Base-by-base conservation (phyloP, 345 rosid species). In the Sisymbrium irio region DNA sequence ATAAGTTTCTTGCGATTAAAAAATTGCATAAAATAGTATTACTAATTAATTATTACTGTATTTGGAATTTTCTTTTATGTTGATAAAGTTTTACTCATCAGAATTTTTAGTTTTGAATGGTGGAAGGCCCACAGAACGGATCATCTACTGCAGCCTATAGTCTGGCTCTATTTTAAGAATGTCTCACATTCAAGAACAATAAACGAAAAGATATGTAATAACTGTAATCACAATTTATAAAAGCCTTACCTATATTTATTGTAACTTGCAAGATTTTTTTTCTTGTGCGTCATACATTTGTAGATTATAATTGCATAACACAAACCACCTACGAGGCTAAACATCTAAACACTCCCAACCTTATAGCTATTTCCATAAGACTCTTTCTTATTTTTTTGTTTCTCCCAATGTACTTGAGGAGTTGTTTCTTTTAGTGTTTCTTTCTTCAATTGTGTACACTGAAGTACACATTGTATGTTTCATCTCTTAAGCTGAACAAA, bases 391-490 rank as follows among this genome's bases (percentile, higher is more conserved):
- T n/a, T 49, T 37, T 17, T 61, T 22, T 65, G 25, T 59, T 68
- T 9, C 50, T 27, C 50, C 58, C 35, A 62, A 5, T 76, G 20
- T 67, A 22, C 37, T 60, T 13, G 36, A 57, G 55, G 49, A 47
- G 25, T 30, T 28, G 25, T 54, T 10, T 57, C 25, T 42, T 22
- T 6, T 49, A 60, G 19, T 50, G 14, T 54, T 49, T 2, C 12
- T 61, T 51, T 22, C 64, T 55, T 77, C 74, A 87, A 51, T 54
- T 64, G 53, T 77, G 80, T 66, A 92, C 57, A 82, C 86, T 69
- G 84, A 92, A 95, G 78, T 95, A 90, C 73, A 83, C 84, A 46
- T 87, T 89, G 62, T 91, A 95, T 10, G 83, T 76, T 78, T 95
- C 99, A 78, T 95, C 99, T 65, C 83, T 83, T 19, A 86, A 81